Conservation (phyloP, 139 green algal genomes). For the Marvania coccoides region DNA sequence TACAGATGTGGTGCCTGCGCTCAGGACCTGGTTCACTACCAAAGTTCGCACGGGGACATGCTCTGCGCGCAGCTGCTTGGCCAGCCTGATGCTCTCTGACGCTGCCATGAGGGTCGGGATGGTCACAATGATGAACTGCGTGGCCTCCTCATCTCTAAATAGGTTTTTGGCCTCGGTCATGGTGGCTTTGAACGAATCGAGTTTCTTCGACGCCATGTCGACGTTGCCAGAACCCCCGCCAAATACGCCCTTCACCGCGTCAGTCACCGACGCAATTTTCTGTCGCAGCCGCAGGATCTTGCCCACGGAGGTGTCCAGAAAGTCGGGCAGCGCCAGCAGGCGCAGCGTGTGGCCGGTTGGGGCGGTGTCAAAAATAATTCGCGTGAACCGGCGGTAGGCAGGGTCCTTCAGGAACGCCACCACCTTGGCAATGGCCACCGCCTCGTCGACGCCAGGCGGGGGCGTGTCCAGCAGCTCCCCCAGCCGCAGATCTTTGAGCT, state of each 20-base stretch:
- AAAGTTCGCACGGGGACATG: conserved; percentile 80
- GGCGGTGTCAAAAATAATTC: conserved; percentile 97
- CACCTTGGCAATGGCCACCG: conserved; percentile 88
- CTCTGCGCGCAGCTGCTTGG: conserved; percentile 37
- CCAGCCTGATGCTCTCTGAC: conserved; percentile 77
- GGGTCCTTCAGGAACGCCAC: conserved; percentile 63
- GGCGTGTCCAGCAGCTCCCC: conserved; percentile 94
- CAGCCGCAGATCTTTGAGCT: conserved; percentile 70
- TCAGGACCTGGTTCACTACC: conserved; percentile 89
- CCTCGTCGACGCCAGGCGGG: conserved; percentile 91
- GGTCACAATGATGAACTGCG: conserved; percentile 95
- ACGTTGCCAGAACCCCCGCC: conserved; percentile 30
- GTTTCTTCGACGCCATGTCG: conserved; percentile 38
- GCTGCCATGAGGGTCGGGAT: conserved; percentile 97
- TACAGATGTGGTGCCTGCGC: conserved; percentile 30
- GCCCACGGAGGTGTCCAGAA: conserved; percentile 82
- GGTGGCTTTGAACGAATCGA: conserved; percentile 69
- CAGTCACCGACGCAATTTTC: conserved; percentile 60
- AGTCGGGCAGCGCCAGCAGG: conserved; percentile 93
- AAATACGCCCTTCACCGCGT: conserved; percentile 82
- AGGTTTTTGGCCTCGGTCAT: conserved; percentile 83
- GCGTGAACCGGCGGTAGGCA: conserved; percentile 80
- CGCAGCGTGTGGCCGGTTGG: conserved; percentile 96
- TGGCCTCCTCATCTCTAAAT: conserved; percentile 78
- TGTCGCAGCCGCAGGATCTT: conserved; percentile 69